Evolutionary conservation across 2,329 filamentous ascomycete genomes (phyloP).

Genomic region (Sporothrix humicola): DNA sequence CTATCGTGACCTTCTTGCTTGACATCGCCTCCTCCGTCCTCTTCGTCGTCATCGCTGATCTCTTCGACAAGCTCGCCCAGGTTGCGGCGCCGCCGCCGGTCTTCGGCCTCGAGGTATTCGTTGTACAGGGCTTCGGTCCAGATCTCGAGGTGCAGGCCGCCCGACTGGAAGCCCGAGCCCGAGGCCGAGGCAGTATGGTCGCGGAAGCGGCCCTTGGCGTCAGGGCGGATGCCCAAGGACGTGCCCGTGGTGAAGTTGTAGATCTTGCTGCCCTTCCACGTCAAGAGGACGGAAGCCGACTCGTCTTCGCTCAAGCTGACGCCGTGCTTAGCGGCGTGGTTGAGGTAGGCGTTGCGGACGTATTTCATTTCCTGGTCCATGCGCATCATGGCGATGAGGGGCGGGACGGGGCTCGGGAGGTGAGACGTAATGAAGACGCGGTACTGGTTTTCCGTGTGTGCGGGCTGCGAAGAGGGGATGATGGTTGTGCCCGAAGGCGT

Average conservation of each 20-base stretch:
- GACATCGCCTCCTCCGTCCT: slow-evolving; percentile 8
- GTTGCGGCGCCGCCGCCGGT: slow-evolving; percentile 53
- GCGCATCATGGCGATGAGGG: slow-evolving; percentile 67
- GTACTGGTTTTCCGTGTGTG: slow-evolving; percentile 40
- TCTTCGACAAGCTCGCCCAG: slow-evolving; percentile 47
- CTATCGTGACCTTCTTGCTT: neutral
- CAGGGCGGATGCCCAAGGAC: slow-evolving; percentile 65
- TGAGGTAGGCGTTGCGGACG: slow-evolving; percentile 73
- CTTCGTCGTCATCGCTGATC: slow-evolving; percentile 43
- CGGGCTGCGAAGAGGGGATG: neutral
- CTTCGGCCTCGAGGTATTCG: slow-evolving; percentile 55
- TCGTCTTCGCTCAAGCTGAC: slow-evolving; percentile 48
- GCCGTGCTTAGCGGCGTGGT: slow-evolving; percentile 60
- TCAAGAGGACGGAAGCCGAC: slow-evolving; percentile 73
- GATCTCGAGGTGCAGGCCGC: slow-evolving; percentile 74
- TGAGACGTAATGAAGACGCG: slow-evolving; percentile 69
- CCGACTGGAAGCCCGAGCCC: slow-evolving; percentile 52
- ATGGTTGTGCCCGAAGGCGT: neutral
- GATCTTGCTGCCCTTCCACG: slow-evolving; percentile 74
- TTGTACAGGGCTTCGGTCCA: slow-evolving; percentile 71
- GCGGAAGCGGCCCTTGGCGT: slow-evolving; percentile 52
- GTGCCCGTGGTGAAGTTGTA: slow-evolving; percentile 77
- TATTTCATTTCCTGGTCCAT: slow-evolving; percentile 70
- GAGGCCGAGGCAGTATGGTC: slow-evolving; percentile 39
- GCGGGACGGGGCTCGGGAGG: slow-evolving; percentile 49